Evolutionary conservation across 169 alveolate species (phyloP), one percentile per base, ranked within the genome.

Genomic region (Neospora caninum): DNA sequence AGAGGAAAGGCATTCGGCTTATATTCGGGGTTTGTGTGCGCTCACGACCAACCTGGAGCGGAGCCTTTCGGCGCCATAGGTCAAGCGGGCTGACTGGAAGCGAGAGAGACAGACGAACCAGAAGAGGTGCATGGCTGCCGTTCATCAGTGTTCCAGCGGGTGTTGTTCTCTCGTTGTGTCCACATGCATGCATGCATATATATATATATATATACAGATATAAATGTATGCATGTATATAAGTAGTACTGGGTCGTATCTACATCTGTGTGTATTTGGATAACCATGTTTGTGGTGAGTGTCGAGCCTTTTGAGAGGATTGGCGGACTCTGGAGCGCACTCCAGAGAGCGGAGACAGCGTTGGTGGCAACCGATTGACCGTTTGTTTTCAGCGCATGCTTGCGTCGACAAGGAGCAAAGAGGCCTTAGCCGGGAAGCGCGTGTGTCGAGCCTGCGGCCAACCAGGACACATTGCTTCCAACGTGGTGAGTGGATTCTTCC

Each of bases 391-490:
- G 89, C 64, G 67, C 22, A 82, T 82, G 89, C 34, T 82, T 18
- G 89, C 89, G 54, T 82, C 89, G 89, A 82, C 89, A 36, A 39
- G 89, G 41, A 82, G 41, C 67, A 94, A 94, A 36, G 96, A 94
- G 69, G 96, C 94, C 7, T 92, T 89, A n/a, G 94, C 93, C 38
- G 96, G 97, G 92, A 91, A 96, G 95, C 93, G 98, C 38, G 91
- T 97, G 18, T 97, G 98, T 93, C 92, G 98, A 22, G 95, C 95
- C 42, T 97, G 98, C 73, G 98, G 98, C 36, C 98, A 97, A 94
- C 95, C 97, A 0, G 98, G 98, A 0, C 98, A 97, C 93, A 97
- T 97, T 82, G 98, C 98, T 39, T 97, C 98, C 38, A 97, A 97
- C 94, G 98, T 97, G 69, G 97, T 97, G 94, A 93, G 98, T 73